A percentile compares a stretch with the other conserved stretches of the same genome.
Conservation (phyloP, 768 basidiomycete species). For the Leccinellum albellum region DNA sequence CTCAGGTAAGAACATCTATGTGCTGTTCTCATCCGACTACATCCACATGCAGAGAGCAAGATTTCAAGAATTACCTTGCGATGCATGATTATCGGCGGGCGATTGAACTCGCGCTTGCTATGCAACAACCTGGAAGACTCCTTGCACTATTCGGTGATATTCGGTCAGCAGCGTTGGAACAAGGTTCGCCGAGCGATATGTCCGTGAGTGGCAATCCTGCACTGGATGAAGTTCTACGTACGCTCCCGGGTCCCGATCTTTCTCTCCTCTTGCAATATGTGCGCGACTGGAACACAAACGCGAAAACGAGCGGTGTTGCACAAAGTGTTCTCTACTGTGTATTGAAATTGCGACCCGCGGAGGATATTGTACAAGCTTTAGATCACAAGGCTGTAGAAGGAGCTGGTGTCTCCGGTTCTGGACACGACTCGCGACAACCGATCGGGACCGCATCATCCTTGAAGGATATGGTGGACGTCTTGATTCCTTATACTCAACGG, state of each 20-base stretch:
- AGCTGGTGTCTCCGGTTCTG: constrained; percentile 2
- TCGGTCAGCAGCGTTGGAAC: constrained; percentile 29
- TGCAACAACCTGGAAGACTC: constrained; percentile 90
- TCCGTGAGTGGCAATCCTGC: constrained; percentile 65
- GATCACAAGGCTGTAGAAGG: constrained; percentile 18
- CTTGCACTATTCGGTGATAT: constrained; percentile 74
- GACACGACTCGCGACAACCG: constrained; percentile 29
- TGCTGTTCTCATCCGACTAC: constrained; percentile 3
- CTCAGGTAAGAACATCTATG: constrained; percentile 59
- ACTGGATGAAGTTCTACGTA: constrained; percentile 80
- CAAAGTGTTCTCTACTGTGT: constrained; percentile 81
- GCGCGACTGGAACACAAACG: constrained; percentile 92
- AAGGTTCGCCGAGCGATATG: not conserved
- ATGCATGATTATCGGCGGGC: constrained; percentile 89
- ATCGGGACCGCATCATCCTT: constrained; percentile 34
- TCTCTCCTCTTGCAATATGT: constrained; percentile 78
- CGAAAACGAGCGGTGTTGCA: constrained; percentile 81
- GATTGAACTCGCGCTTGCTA: constrained; percentile 85
- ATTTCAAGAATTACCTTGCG: constrained; percentile 85
- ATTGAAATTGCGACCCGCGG: constrained; percentile 69
- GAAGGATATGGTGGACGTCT: constrained; percentile 76
- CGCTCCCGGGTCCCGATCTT: constrained; percentile 69
- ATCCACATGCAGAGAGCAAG: constrained; percentile 80
- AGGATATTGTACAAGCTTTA: constrained; percentile 72
- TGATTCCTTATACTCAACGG: constrained; percentile 93